Base-by-base conservation (phyloP, 768 basidiomycete genomes). In the Hydnum rufescens region DNA sequence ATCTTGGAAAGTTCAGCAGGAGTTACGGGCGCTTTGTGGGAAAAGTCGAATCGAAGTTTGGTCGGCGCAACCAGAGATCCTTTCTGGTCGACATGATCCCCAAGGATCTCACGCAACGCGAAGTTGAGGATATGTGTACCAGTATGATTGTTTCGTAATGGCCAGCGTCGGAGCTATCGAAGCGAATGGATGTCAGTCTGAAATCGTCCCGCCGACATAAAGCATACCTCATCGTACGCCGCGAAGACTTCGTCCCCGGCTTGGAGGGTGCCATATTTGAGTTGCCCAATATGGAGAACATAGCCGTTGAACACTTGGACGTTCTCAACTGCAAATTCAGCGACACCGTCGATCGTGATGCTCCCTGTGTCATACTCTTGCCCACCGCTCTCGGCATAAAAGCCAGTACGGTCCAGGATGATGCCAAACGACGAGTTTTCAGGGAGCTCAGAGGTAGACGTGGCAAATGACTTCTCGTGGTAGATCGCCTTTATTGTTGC, bases 51-150 rank as follows among this genome's bases (percentile, higher is more conserved):
- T 18, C 95, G 87, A 25, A 99, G 76, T 65, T 95, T 96, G 23
- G 80, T 77, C 0, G 90, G 88, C 1, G 95, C 90, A 57, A 99
- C 95, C 44, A 99, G 77, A 3, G 95, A 97, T 30, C 95, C 95
- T 63, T 86, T 95, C 64, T 99, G 95, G 65, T 97, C 95, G 55
- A 97, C 82, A 61, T 97, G 95, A 63, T 96, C 90, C 25, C 95
- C 95, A 6, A 97, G 78, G 6, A 88, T 76, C 62, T 97, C 95
- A 32, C 95, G 83, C 2, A 99, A 75, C 51, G 71, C 76, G 61
- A 73, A 99, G 70, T 99, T 99, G 59, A 99, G 82, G 59, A 99
- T 95, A 64, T 99, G 95, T 0, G 95, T 99, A 22, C 82, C 95
- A 26, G 95, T 97, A 68, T 99, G 95, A 62, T 99, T 99, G 67